Evolutionary conservation across 2,329 filamentous ascomycete species (phyloP).

Genomic region (Ophiostoma populinum): DNA sequence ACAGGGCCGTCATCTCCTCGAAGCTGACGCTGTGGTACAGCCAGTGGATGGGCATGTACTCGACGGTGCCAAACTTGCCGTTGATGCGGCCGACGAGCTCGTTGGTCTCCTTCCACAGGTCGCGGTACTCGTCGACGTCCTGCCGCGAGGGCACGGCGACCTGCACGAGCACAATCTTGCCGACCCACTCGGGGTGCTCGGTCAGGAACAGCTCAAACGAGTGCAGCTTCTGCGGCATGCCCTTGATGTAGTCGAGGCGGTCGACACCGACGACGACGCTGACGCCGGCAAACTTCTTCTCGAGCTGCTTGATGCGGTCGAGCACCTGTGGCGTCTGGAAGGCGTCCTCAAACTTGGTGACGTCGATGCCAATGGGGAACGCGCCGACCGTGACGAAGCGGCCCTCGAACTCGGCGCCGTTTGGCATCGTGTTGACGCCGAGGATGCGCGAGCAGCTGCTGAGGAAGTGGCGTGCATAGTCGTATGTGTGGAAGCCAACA

Average conservation of each 20-base stretch:
- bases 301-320: slow-evolving; percentile 67
- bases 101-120: slow-evolving; percentile 85
- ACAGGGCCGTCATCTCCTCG: slow-evolving; percentile 85
- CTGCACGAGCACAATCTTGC: slow-evolving; percentile 89
- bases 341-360: slow-evolving; percentile 86
- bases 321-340: slow-evolving; percentile 73
- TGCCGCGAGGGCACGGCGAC: slow-evolving; percentile 88
- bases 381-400: slow-evolving; percentile 83
- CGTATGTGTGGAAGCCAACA: slow-evolving; percentile 96
- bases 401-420: slow-evolving; percentile 79
- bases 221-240: slow-evolving; percentile 92
- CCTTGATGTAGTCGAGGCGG: slow-evolving; percentile 96
- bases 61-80: slow-evolving; percentile 87
- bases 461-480: slow-evolving; percentile 95
- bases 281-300: slow-evolving; percentile 84
- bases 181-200: slow-evolving; percentile 95
- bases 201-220: slow-evolving; percentile 92
- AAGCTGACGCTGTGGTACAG: slow-evolving; percentile 92
- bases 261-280: slow-evolving; percentile 96
- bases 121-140: slow-evolving; percentile 96
- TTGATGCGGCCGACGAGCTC: slow-evolving; percentile 95
- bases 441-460: slow-evolving; percentile 92
- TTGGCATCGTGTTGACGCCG: slow-evolving; percentile 64
- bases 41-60: slow-evolving; percentile 98
- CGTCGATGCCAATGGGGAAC: slow-evolving; percentile 95